Evolutionary conservation across 1,284 basidiomycete species (phyloP).

Genomic region (Xerocomus cyaneibrunnescens): DNA sequence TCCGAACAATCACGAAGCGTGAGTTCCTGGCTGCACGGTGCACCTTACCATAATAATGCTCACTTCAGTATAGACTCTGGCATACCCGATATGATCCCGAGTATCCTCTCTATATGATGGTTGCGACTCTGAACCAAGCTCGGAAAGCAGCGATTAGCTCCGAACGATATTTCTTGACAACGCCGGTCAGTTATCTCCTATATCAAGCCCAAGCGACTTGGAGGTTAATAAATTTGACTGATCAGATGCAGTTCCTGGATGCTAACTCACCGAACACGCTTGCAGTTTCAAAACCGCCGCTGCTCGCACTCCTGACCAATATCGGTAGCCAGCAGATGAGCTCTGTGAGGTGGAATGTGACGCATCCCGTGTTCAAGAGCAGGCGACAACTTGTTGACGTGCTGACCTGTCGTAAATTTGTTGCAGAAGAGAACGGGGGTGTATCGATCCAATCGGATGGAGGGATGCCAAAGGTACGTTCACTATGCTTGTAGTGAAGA

Average conservation of each 20-base stretch:
- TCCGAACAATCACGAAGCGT: constrained; percentile 65
- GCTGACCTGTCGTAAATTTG: constrained; percentile 51
- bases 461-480: constrained; percentile 45
- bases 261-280: constrained; percentile 46
- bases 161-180: constrained; percentile 51
- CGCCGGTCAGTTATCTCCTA: constrained; percentile 40
- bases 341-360: constrained; percentile 46
- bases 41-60: not conserved
- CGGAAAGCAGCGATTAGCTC: constrained; percentile 54
- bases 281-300: constrained; percentile 61
- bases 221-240: not conserved
- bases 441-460: constrained; percentile 36
- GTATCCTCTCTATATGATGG: constrained; percentile 51
- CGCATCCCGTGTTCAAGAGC: constrained; percentile 45
- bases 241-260: constrained; percentile 49
- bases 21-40: not conserved
- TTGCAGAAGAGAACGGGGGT: constrained; percentile 46
- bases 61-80: constrained; percentile 50
- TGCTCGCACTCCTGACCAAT: constrained; percentile 69
- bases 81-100: constrained; percentile 49
- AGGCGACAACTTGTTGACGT: constrained; percentile 60
- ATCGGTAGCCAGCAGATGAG: constrained; percentile 44
- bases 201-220: not conserved
- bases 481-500: not conserved
- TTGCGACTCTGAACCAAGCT: constrained; percentile 58